Evolutionary conservation across 305 asterid genomes (phyloP), one percentile per base, ranked within the genome.

Genomic region (Withania somnifera): DNA sequence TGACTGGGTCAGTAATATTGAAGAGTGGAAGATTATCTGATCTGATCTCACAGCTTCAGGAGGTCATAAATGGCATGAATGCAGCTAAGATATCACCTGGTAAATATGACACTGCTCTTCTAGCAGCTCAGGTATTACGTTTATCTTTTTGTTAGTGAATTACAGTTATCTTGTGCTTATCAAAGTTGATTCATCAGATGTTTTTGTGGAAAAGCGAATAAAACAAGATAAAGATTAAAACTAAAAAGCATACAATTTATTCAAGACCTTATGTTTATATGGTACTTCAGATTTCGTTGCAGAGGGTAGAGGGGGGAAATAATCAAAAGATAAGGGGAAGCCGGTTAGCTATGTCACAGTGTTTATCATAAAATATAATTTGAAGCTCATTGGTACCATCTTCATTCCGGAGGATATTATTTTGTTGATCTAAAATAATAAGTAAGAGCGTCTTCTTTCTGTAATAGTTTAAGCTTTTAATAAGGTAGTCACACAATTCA

Each of bases 11-110:
- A 17, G 87, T 93, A 56, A 78, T 93, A 86, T 88, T 93, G 91
- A 93, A 91, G 85, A 91, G 93, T 71, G 97, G 97, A 79, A 88
- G 84, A 15, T 85, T 93, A 84, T 90, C 94, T 9, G 97, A 93
- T 84, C 67, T 93, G 84, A 88, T 93, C 86, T 88, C 90, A 38
- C 90, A 93, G 87, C 92, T 93, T 84, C 97, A 93, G 84, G 93
- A 90, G 79, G 84, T 93, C 87, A 88, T 93, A 79, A 84, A 86
- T 82, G 91, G 86, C 52, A 56, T 93, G 87, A 90, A 91, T 88
- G 96, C 91, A 52, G 91, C 96, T 69, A 96, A 93, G 87, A 90
- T 89, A 60, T 89, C 92, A 52, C 96, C 96, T 20, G 97, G 96
- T 30, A 93, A 87, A 71, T 93, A 91, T 83, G 97, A 93, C 87